Evolutionary conservation across 371 early-diverging fungal species (phyloP).

Genomic region (Rhizopus arrhizus): DNA sequence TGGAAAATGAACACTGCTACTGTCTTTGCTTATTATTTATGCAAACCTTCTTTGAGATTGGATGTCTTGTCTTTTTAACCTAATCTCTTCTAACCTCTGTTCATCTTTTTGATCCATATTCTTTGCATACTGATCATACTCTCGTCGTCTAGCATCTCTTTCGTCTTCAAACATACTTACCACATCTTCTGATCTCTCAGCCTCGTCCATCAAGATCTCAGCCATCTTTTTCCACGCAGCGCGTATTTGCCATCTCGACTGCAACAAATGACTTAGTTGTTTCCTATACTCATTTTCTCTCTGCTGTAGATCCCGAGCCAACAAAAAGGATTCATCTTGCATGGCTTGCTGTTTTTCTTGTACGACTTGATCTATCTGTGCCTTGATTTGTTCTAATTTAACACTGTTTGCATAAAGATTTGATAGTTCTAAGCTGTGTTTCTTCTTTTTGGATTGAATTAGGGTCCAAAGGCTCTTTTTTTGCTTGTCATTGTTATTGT

Average conservation of each 20-base stretch:
- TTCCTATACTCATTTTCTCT: neutral
- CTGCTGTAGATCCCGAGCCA: neutral
- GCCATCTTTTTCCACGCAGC: neutral
- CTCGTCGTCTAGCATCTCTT: neutral
- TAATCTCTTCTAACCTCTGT: neutral
- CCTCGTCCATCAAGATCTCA: neutral
- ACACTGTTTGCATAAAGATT: neutral
- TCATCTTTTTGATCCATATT: neutral
- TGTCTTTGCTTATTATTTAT: neutral
- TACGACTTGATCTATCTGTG: neutral
- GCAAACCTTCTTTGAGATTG: neutral
- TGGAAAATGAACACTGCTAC: neutral
- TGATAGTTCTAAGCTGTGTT: neutral
- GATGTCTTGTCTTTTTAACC: neutral
- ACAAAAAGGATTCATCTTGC: neutral
- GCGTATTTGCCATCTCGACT: neutral
- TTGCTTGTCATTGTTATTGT: neutral
- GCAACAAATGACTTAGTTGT: neutral
- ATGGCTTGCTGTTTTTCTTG: neutral
- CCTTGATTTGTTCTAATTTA: neutral
- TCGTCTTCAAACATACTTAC: neutral
- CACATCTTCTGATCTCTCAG: neutral
- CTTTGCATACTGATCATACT: slow-evolving; percentile 1
- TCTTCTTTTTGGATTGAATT: neutral
- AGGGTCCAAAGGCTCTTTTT: neutral